These are phyloP conservation scores for Fomes fomentarius DNA, from an alignment of 1,284 basidiomycete genomes.

Conservation along the genomic window DNA sequence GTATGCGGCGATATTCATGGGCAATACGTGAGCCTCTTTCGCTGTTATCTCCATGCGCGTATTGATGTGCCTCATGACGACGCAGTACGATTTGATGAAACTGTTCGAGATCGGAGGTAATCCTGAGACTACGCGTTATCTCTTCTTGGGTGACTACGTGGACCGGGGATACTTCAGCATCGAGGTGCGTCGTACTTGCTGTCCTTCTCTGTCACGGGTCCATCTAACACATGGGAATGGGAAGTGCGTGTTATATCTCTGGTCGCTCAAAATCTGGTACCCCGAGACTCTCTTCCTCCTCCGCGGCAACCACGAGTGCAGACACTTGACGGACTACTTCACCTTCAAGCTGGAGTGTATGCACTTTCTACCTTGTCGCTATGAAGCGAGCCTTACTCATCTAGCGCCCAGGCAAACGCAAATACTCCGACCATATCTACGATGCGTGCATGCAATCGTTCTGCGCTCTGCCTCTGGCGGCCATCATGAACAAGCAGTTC, in stretches of 20 bases:
- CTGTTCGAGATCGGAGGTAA: constrained; percentile 94
- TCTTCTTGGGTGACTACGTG: constrained; percentile 95
- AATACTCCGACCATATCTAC: constrained; percentile 90
- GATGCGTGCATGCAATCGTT: constrained; percentile 94
- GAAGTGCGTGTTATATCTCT: constrained; percentile 91
- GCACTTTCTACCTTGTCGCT: constrained; percentile 28
- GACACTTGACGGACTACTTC: constrained; percentile 95
- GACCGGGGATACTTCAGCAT: constrained; percentile 94
- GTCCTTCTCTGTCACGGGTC: background rate
- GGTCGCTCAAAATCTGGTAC: constrained; percentile 93
- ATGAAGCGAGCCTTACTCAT: background rate
- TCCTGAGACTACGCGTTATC: constrained; percentile 90
- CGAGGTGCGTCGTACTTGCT: constrained; percentile 55
- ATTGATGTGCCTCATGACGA: constrained; percentile 24
- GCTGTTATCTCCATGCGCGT: constrained; percentile 2
- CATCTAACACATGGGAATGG: constrained; percentile 30
- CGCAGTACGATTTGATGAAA: constrained; percentile 91
- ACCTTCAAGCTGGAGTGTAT: constrained; percentile 95
- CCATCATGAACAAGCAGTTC: constrained; percentile 98
- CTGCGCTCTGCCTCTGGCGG: constrained; percentile 89
- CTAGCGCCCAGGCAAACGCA: constrained; percentile 78
- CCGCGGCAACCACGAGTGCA: constrained; percentile 97
- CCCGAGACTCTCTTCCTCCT: constrained; percentile 90
- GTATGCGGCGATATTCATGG: constrained; percentile 94
- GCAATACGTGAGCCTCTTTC: constrained; percentile 79